Percentiles rank a stretch among this genome's conserved stretches.
phyloP scores from a whole-genome alignment of 768 basidiomycete genomes.

The Macrolepiota dolichaula region DNA sequence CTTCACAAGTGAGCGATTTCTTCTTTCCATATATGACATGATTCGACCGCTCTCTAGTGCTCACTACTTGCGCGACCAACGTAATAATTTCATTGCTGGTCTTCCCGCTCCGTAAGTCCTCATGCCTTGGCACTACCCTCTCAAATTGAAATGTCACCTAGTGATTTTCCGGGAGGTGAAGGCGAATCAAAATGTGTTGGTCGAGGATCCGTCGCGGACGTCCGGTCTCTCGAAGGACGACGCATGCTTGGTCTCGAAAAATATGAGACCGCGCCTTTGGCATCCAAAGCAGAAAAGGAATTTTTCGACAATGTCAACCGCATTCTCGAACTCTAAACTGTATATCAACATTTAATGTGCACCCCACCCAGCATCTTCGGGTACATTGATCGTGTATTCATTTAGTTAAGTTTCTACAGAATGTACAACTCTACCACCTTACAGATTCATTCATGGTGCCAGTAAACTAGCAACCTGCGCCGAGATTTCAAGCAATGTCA shows the following conservation, averaged over 20 bases:
- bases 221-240: conserved; percentile 31
- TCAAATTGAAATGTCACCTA: not conserved
- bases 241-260: conserved; percentile 40
- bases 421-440: not conserved
- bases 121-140: not conserved
- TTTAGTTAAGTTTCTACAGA: not conserved
- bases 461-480: conserved; percentile 2
- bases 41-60: conserved; percentile 28
- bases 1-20: conserved; percentile 53
- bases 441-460: not conserved
- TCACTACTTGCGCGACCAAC: conserved; percentile 46
- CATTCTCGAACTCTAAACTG: conserved; percentile 15
- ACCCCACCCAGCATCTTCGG: not conserved
- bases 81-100: conserved; percentile 41
- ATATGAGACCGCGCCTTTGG: conserved; percentile 17
- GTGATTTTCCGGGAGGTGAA: conserved; percentile 49
- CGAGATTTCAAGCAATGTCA: conserved; percentile 1
- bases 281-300: not conserved
- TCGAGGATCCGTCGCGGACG: conserved; percentile 31
- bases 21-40: conserved; percentile 13
- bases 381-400: not conserved
- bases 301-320: conserved; percentile 18
- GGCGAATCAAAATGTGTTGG: conserved; percentile 44
- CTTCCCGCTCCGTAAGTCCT: conserved; percentile 45
- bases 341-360: not conserved